Conservation (phyloP, 2,329 filamentous ascomycete genomes). For the Pseudogymnoascus sp. region DNA sequence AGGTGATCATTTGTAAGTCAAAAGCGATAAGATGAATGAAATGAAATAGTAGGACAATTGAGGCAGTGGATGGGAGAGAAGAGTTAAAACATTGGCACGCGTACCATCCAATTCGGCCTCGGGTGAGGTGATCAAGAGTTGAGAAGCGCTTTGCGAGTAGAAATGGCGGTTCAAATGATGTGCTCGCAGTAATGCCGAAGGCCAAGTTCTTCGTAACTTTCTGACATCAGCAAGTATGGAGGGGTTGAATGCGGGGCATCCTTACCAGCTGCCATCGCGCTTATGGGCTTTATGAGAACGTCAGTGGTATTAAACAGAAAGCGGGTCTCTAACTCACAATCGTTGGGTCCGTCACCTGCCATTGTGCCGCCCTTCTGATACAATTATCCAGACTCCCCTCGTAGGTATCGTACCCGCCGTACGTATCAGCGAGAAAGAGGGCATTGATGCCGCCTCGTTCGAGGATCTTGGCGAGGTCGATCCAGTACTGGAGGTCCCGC, state of each 20-base stretch:
- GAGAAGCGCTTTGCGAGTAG: slow-evolving; percentile 55
- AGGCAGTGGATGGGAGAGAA: slow-evolving; percentile 52
- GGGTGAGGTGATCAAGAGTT: slow-evolving; percentile 58
- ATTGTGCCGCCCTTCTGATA: slow-evolving; percentile 55
- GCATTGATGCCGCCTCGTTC: slow-evolving; percentile 56
- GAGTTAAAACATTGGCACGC: slow-evolving; percentile 43
- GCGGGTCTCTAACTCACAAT: slow-evolving; percentile 34
- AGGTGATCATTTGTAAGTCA: slow-evolving; percentile 29
- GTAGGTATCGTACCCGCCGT: slow-evolving; percentile 60
- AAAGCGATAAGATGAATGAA: background rate
- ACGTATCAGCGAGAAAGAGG: slow-evolving; percentile 51
- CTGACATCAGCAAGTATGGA: slow-evolving; percentile 45
- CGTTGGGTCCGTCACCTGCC: slow-evolving; percentile 61
- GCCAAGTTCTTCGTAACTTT: slow-evolving; percentile 51
- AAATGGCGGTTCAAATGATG: slow-evolving; percentile 61
- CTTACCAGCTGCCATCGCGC: slow-evolving; percentile 58
- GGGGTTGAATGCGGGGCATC: slow-evolving; percentile 41
- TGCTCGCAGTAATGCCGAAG: slow-evolving; percentile 58
- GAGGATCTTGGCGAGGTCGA: slow-evolving; percentile 51
- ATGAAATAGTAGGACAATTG: slow-evolving; percentile 22
- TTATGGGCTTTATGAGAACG: slow-evolving; percentile 38
- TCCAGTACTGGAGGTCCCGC: slow-evolving; percentile 52
- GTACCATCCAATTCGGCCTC: slow-evolving; percentile 51
- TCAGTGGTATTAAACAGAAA: background rate
- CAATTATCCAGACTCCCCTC: slow-evolving; percentile 47